phyloP scores from a whole-genome alignment of 2,329 filamentous ascomycete species.

The Colletotrichum sojae region DNA sequence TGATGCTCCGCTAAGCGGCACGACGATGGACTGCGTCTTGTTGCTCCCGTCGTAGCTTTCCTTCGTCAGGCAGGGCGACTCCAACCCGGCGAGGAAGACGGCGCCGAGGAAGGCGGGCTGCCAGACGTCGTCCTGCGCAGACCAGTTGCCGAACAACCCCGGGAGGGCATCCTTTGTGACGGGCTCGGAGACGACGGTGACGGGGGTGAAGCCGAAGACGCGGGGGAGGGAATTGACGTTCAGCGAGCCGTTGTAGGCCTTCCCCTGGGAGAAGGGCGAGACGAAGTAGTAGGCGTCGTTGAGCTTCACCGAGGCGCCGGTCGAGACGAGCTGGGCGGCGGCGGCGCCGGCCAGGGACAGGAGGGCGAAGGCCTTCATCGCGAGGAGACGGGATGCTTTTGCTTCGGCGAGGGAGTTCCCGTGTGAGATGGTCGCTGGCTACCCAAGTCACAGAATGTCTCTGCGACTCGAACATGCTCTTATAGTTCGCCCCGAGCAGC shows the following conservation, averaged over 20 bases:
- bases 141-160: conserved; percentile 50
- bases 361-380: conserved; percentile 35
- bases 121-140: conserved; percentile 47
- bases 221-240: conserved; percentile 42
- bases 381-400: neutral
- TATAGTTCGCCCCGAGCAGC: conserved; percentile 1
- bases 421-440: neutral
- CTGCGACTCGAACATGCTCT: conserved; percentile 5
- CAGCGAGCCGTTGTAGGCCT: conserved; percentile 41
- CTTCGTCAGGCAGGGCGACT: conserved; percentile 38
- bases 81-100: conserved; percentile 43
- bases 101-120: conserved; percentile 44
- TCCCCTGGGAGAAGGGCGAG: conserved; percentile 51
- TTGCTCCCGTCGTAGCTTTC: conserved; percentile 29
- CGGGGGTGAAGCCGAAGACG: conserved; percentile 51
- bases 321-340: conserved; percentile 46
- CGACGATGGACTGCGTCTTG: conserved; percentile 39
- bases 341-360: conserved; percentile 39
- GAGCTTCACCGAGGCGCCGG: conserved; percentile 50
- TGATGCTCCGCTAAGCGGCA: conserved; percentile 40
- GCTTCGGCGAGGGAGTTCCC: too few relatives aligned
- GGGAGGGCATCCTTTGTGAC: conserved; percentile 43
- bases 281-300: conserved; percentile 51
- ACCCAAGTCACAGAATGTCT: neutral
- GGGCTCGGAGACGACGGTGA: conserved; percentile 50